phyloP scores from a whole-genome alignment of 352 stramenopile species.

The Pythium apleroticum region DNA sequence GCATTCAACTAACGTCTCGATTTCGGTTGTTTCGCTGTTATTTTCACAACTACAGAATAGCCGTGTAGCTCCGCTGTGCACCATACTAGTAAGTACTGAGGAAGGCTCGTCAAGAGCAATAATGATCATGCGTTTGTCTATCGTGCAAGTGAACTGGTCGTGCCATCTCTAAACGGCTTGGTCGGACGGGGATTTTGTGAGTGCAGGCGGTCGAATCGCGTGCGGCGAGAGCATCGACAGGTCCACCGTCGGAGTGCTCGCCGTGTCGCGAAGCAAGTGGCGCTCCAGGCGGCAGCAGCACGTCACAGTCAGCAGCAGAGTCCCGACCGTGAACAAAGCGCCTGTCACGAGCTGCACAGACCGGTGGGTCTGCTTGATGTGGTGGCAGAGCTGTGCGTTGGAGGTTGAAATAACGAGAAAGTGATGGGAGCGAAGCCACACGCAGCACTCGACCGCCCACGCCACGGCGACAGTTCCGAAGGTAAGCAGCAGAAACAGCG shows the following conservation, averaged over 20 bases:
- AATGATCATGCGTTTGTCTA: background rate
- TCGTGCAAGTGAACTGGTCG: background rate
- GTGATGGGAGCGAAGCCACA: slow-evolving; percentile 7
- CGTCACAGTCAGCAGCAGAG: slow-evolving; percentile 39
- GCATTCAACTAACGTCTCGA: background rate
- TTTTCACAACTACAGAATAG: background rate
- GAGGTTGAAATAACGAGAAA: background rate
- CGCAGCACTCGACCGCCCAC: slow-evolving; percentile 18
- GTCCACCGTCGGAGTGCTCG: slow-evolving; percentile 35
- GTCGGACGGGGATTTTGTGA: slow-evolving; percentile 9
- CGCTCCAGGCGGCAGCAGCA: slow-evolving; percentile 58
- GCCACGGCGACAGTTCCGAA: slow-evolving; percentile 5
- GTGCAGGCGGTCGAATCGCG: slow-evolving; percentile 18
- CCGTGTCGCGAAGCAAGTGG: slow-evolving; percentile 38
- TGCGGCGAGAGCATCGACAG: slow-evolving; percentile 37
- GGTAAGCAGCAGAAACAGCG: slow-evolving; percentile 4
- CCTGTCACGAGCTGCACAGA: slow-evolving; percentile 24
- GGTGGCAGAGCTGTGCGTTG: background rate
- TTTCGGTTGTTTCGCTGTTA: background rate
- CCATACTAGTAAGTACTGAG: too few species aligned
- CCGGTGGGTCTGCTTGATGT: slow-evolving; percentile 10
- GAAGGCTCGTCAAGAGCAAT: background rate
- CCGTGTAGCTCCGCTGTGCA: background rate
- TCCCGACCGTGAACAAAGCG: slow-evolving; percentile 37
- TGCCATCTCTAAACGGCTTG: background rate